Evolutionary conservation across 768 basidiomycete species (phyloP), one percentile per base, ranked within the genome.

Genomic region (Rhodotorula graminis): DNA sequence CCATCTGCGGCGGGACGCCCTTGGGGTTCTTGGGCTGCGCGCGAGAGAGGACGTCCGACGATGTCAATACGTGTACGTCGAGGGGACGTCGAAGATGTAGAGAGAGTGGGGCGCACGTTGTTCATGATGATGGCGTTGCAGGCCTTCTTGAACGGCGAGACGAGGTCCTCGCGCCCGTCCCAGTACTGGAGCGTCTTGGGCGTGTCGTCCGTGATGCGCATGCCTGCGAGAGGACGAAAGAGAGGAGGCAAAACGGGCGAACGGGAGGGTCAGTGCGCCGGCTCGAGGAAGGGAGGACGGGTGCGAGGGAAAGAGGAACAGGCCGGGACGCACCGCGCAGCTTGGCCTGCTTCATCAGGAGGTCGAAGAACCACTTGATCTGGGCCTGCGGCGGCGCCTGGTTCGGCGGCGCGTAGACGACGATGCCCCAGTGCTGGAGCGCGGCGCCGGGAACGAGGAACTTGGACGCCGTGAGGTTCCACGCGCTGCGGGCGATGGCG

Each of bases 401-500:
- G 6, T 52, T 31, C 46, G 37, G 31, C 16, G 25, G 29, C 3
- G 56, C 58, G 37, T 64, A 69, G 52, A 69, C 60, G 72, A 64
- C 68, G 65, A 69, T 56, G 21, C 46, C 46, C 73, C 73, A 74
- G 62, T 62, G 69, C 68, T 67, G 55, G 57, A 74, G 65, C 23
- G 73, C 57, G 46, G 63, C 55, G 29, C 31, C 47, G 16, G 42
- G 25, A 10, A 37, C 31, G 65, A 69, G 47, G 68, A 70, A 74
- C 47, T 67, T 70, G 15, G 57, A 31, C 33, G 70, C 65, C 27
- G 42, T 25, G 49, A 70, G 61, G 57, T 73, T 70, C 72, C 72
- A 73, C n/a, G 65, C 47, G 16, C 71, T 67, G 59, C 27, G 47
- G n/a, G 25, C 37, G 37, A 4, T 9, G 37, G 4, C 37, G 37